Conservation (phyloP, 148 eudicot species). For the Cornus kousa region DNA sequence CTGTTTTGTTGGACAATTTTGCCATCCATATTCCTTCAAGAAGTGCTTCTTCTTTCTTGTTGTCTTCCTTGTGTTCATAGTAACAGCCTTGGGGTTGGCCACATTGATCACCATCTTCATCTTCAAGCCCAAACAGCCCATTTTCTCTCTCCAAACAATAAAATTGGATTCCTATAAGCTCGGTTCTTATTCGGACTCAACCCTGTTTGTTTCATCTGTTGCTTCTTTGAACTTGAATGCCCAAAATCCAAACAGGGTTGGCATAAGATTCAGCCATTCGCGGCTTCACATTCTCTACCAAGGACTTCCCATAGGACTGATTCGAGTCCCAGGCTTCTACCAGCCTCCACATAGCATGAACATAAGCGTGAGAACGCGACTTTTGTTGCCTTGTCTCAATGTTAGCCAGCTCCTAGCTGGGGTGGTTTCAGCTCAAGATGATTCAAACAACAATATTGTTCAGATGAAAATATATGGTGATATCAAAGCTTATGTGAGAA, state of each 20-base stretch:
- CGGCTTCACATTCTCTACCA: conserved; percentile 21
- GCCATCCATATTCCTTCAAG: conserved; percentile 18
- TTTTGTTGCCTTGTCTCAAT: conserved; percentile 20
- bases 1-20: too few species aligned
- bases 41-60: conserved; percentile 26
- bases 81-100: conserved; percentile 3
- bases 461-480: conserved; percentile 32
- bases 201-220: conserved; percentile 22
- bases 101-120: conserved; percentile 17
- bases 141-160: conserved; percentile 24
- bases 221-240: conserved; percentile 24
- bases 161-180: conserved; percentile 26
- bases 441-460: background rate
- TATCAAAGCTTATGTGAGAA: conserved; percentile 19
- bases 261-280: conserved; percentile 23
- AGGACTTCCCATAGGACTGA: conserved; percentile 28
- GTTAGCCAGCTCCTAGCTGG: conserved; percentile 19
- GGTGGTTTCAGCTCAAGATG: conserved; percentile 5
- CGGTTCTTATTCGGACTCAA: conserved; percentile 5
- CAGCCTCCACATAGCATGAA: conserved; percentile 34
- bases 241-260: conserved; percentile 33
- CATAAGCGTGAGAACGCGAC: conserved; percentile 16
- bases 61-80: background rate
- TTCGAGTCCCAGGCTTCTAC: conserved; percentile 27
- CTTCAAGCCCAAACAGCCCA: conserved; percentile 33